A percentile compares a stretch with the other conserved stretches of the same genome.
Conservation (phyloP, 2,329 filamentous ascomycete species). For the Gnomoniopsis smithogilvyi region DNA sequence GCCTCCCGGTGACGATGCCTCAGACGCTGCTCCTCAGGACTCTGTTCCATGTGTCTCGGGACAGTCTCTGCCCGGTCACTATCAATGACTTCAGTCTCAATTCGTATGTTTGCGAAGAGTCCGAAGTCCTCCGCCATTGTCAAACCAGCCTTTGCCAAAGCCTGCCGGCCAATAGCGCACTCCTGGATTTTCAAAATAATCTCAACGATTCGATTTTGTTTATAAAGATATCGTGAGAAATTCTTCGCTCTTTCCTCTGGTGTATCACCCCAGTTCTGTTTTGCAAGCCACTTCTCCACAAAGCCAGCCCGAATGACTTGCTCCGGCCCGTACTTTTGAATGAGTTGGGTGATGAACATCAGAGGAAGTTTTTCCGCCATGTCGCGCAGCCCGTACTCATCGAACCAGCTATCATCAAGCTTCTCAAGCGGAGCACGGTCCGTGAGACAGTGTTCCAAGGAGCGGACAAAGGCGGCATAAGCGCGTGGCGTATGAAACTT, state of each 20-base stretch:
- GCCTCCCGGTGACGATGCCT: constrained; percentile 78
- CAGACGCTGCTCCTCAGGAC: constrained; percentile 66
- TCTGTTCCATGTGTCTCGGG: constrained; percentile 47
- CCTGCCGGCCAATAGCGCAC: constrained; percentile 48
- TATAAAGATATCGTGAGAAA: constrained; percentile 50
- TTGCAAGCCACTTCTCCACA: constrained; percentile 70
- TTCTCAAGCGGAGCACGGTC: constrained; percentile 46
- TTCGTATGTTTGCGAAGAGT: constrained; percentile 15
- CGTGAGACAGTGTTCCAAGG: constrained; percentile 52
- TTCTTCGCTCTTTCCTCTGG: constrained; percentile 50
- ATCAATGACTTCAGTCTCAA: constrained; percentile 18
- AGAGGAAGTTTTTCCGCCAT: constrained; percentile 59
- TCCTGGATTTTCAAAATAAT: constrained; percentile 48
- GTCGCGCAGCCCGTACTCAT: constrained; percentile 62
- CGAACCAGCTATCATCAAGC: constrained; percentile 55
- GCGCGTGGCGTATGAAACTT: constrained; percentile 48
- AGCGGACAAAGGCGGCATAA: constrained; percentile 57
- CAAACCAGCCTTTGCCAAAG: constrained; percentile 48
- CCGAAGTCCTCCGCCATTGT: constrained; percentile 22
- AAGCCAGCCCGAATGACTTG: constrained; percentile 61
- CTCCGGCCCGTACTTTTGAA: constrained; percentile 55
- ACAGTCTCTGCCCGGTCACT: constrained; percentile 27
- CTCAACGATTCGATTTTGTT: constrained; percentile 51
- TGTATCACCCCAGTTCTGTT: constrained; percentile 64
- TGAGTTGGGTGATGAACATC: constrained; percentile 54